Evolutionary conservation across 768 basidiomycete species (phyloP), one percentile per base, ranked within the genome.

Genomic region (Gloeostereum incarnatum): DNA sequence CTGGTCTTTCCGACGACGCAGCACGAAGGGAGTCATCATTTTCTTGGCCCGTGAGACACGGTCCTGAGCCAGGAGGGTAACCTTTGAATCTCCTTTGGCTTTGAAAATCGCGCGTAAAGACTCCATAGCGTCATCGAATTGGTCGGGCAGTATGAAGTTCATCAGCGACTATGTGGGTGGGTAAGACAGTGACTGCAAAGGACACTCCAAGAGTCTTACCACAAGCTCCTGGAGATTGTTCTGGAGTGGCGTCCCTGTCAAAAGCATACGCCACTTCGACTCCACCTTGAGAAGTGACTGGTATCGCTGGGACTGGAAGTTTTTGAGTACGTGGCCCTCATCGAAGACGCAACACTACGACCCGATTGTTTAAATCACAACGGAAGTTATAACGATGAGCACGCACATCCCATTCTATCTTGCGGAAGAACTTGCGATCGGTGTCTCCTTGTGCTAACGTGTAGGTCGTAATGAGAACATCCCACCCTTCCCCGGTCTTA

Each of bases 11-110:
- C 93, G 75, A 42, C 96, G 75, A n/a, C 96, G 83, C 14, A 99
- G 69, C 17, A 98, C 93, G 56, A 99, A 99, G 0, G 96, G 96
- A 5, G 91, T 96, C 86, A 99, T 91, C 92, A 99, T 97, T 57
- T 90, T 91, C 63, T 97, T 94, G 5, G 96, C 96, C 45, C 93
- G 67, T 14, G 88, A 90, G 17, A 97, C 87, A 35, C 96, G 85
- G 55, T 93, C 85, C 52, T 89, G 83, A 3, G 94, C 88, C 18
- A 98, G 79, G 17, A 97, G 59, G 19, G 87, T 84, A 35, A 86
- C 75, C 42, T 86, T 86, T 9, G 86, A 81, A 50, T 93, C 88
- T n/a, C 90, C 88, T 46, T 88, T 90, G 25, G 89, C 88, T 58
- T 96, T 98, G 75, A 99, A 99, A 47, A 99, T 94, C 5, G 92